Evolutionary conservation across 140 eudicot genomes (phyloP).

Genomic region (Eryngium alpinum): DNA sequence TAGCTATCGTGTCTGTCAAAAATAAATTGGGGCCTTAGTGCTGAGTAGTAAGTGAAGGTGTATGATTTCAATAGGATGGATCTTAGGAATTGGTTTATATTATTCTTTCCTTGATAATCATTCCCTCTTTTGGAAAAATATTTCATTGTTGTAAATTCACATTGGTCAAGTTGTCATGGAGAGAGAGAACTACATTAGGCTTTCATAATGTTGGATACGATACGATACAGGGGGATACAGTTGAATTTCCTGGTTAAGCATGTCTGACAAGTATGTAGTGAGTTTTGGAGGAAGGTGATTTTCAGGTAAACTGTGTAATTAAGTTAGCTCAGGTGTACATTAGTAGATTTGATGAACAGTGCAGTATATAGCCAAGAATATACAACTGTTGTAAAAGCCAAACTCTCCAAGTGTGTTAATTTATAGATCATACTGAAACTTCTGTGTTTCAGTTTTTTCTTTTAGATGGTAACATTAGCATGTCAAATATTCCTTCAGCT

Average conservation of each 20-base stretch:
- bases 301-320: neutral
- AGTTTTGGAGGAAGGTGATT: neutral
- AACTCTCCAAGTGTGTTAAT: neutral
- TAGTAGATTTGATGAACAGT: neutral
- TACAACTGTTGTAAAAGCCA: neutral
- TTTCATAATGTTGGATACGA: neutral
- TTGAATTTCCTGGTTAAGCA: neutral
- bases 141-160: neutral
- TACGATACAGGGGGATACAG: neutral
- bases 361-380: neutral
- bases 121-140: neutral
- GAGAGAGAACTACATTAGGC: neutral
- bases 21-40: neutral
- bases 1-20: neutral
- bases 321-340: neutral
- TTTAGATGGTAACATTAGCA: no score
- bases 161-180: neutral
- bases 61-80: neutral
- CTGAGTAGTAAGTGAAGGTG: neutral
- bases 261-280: neutral
- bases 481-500: no score
- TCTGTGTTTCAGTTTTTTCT: no score
- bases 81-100: neutral
- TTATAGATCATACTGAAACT: neutral
- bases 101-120: neutral